phyloP scores from a whole-genome alignment of 176 grass and related monocot genomes.

The Luzula sylvatica region DNA sequence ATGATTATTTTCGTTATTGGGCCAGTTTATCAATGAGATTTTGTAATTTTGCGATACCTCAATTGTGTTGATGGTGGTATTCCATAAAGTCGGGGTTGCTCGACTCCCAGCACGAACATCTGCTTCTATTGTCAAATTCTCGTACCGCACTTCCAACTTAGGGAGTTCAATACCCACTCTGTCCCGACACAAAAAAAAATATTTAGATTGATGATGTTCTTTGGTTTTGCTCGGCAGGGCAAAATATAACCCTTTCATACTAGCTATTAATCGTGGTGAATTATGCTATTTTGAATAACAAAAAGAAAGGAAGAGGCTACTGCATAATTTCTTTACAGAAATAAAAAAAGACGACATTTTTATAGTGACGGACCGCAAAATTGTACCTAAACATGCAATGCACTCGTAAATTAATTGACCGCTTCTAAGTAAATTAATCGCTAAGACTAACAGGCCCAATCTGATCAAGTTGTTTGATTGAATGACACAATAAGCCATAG shows the following conservation, averaged over 20 bases:
- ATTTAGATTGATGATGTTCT: too few relatives aligned
- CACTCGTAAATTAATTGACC: too few relatives aligned
- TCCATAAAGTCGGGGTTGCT: conserved; percentile 54
- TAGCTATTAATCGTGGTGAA: not conserved
- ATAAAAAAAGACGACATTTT: too few relatives aligned
- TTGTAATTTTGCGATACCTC: conserved; percentile 23
- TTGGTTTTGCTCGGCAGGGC: too few relatives aligned
- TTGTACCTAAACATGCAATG: too few relatives aligned
- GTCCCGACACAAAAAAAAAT: not conserved
- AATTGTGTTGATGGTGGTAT: conserved; percentile 34
- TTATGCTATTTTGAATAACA: not conserved
- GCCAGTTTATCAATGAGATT: not conserved
- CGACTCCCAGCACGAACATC: conserved; percentile 37
- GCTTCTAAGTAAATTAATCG: too few relatives aligned
- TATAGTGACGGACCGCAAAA: too few relatives aligned
- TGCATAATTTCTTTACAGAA: too few relatives aligned
- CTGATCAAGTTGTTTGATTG: too few relatives aligned
- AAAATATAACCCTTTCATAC: not conserved
- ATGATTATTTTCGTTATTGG: not conserved
- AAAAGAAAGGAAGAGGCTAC: not conserved
- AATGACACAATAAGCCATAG: too few relatives aligned
- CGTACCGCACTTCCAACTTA: conserved; percentile 58
- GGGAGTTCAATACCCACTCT: conserved; percentile 75
- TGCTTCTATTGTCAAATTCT: conserved; percentile 46
- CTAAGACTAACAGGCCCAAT: too few relatives aligned